Base-by-base conservation (phyloP, 345 rosid species). In the Adansonia digitata region DNA sequence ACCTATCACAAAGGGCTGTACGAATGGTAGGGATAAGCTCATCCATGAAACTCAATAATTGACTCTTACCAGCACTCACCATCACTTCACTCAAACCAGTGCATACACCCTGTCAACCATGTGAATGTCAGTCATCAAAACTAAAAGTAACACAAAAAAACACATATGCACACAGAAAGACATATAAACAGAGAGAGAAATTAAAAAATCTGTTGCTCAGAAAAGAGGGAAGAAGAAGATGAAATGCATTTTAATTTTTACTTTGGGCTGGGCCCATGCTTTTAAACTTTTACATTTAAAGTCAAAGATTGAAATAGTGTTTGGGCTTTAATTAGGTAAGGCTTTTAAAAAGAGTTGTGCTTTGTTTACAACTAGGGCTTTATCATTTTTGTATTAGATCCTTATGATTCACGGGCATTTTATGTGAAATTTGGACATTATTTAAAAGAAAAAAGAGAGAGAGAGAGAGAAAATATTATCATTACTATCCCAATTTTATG, bases 1-100 rank as follows among this genome's bases (percentile, higher is more conserved):
- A 95, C 98, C 97, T 90, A 78, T 95, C 99, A 84, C 99, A 95
- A 66, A 95, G 98, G 20, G 99, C 99, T 18, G 91, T 86, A 79
- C 99, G 86, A 62, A 95, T 93, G 13, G 99, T 89, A 71, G 97
- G 93, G 76, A 95, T 95, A 51, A 95, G 97, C 77, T 93, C 89
- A 64, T 95, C 97, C 98, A 95, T 91, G 85, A 90, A 95, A 86
- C 86, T 90, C 77, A 93, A 81, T 74, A 95, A 82, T 80, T 95
- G 99, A 84, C 88, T 91, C 85, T 80, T 91, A 61, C 93, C 97
- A 81, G 99, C 99, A 88, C 99, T 84, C 72, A 87, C 98, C 99
- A 95, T 95, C 79, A 95, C 98, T 85, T 95, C 98, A 85, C 94
- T 95, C 86, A 93, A 81, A 69, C 99, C 99, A 82, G 88, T 90